These are phyloP conservation scores for Trichopus zeylanicus DNA, from an alignment of 116 monocot species.

Conservation along the genomic window DNA sequence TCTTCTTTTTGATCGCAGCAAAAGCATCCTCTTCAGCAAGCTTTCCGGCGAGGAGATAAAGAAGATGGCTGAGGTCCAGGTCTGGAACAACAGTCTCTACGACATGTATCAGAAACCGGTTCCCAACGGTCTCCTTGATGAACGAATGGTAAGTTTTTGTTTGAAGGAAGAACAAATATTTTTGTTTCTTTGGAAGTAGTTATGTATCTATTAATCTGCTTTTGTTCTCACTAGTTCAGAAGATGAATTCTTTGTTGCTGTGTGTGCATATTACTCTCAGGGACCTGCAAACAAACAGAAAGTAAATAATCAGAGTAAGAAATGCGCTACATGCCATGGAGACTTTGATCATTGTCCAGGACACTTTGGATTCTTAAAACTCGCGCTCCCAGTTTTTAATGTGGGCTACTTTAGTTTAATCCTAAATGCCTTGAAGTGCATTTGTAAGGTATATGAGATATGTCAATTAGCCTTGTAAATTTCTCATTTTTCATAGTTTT, in stretches of 20 bases:
- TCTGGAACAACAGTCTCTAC: constrained; percentile 60
- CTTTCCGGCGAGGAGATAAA: constrained; percentile 73
- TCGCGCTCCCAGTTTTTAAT: constrained; percentile 87
- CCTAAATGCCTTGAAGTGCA: constrained; percentile 84
- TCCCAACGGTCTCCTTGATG: constrained; percentile 55
- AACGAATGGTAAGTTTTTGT: constrained; percentile 44
- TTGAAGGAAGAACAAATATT: not conserved
- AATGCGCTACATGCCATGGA: constrained; percentile 82
- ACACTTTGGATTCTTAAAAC: constrained; percentile 87
- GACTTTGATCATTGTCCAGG: constrained; percentile 70
- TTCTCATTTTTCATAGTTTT: not conserved
- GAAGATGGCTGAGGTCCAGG: constrained; percentile 74
- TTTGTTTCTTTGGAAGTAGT: not conserved
- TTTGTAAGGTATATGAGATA: constrained; percentile 72
- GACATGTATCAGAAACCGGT: constrained; percentile 19
- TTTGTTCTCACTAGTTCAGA: not conserved
- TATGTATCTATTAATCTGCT: not conserved
- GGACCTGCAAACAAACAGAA: constrained; percentile 57
- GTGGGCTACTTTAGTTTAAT: constrained; percentile 74
- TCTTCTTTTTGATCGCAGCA: constrained; percentile 25
- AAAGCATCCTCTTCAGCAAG: constrained; percentile 54
- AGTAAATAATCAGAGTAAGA: too few species aligned
- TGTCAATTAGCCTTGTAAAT: not conserved
- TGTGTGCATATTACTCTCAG: constrained; percentile 28
- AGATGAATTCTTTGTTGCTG: not conserved